These are phyloP conservation scores for Septoria petroselini DNA, from an alignment of 2,329 filamentous ascomycete species.

Conservation along the genomic window DNA sequence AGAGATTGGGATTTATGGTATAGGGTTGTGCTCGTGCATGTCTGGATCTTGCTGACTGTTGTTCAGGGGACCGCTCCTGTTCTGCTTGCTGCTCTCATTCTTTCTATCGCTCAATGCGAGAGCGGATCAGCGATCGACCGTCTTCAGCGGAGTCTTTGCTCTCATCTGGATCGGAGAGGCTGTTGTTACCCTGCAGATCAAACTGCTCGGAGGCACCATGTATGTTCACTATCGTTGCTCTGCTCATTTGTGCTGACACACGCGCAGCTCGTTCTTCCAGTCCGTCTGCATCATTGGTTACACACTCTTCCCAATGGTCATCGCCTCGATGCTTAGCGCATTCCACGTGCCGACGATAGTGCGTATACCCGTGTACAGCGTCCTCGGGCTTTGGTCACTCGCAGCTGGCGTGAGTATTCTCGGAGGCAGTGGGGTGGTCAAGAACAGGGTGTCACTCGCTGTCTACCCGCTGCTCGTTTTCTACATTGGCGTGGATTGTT, in stretches of 20 bases:
- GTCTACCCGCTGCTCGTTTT: constrained; percentile 95
- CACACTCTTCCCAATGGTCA: constrained; percentile 92
- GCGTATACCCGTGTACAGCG: constrained; percentile 83
- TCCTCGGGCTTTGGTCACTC: constrained; percentile 87
- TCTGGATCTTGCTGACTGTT: constrained; percentile 22
- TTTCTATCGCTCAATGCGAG: constrained; percentile 80
- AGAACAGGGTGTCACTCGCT: constrained; percentile 88
- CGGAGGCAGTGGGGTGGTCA: constrained; percentile 90
- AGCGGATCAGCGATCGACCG: constrained; percentile 75
- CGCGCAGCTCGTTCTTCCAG: constrained; percentile 84
- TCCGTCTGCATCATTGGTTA: constrained; percentile 98
- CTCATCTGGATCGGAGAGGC: constrained; percentile 97
- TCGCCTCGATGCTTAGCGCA: constrained; percentile 85
- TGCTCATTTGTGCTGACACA: constrained; percentile 34
- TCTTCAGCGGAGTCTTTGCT: constrained; percentile 95
- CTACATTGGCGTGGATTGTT: constrained; percentile 85
- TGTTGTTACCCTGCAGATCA: constrained; percentile 96
- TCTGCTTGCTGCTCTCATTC: constrained; percentile 83
- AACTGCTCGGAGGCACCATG: constrained; percentile 94
- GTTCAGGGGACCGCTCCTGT: constrained; percentile 81
- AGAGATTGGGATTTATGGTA: constrained; percentile 95
- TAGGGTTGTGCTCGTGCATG: no score
- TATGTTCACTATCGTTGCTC: constrained; percentile 52
- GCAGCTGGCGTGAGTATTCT: constrained; percentile 95
- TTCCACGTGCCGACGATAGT: constrained; percentile 74